Evolutionary conservation across 73 alveolate species (phyloP).

Genomic region (Tetrahymena borealis): DNA sequence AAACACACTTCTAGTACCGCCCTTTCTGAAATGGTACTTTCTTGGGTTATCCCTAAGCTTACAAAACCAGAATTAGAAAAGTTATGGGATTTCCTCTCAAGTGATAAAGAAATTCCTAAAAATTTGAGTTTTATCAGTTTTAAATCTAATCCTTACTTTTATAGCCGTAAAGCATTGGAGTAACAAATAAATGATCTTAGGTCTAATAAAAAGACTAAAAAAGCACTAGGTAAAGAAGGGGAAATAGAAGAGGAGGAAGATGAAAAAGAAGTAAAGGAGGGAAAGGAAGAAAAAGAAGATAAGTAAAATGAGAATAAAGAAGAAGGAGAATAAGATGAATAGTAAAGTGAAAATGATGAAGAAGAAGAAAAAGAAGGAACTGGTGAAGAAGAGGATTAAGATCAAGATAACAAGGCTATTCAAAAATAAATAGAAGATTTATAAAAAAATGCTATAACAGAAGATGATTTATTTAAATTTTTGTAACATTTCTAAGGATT

Average conservation of each 20-base stretch:
- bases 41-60: not conserved
- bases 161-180: not conserved
- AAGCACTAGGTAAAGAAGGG: not conserved
- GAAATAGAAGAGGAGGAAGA: not conserved
- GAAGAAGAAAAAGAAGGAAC: not conserved
- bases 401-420: not conserved
- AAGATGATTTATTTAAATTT: not conserved
- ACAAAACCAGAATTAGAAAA: not conserved
- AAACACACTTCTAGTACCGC: not conserved
- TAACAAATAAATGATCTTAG: not conserved
- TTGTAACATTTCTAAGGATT: not conserved
- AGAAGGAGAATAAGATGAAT: not conserved
- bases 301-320: not conserved
- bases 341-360: not conserved
- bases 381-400: not conserved
- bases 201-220: not conserved
- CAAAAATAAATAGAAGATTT: not conserved
- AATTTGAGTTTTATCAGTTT: not conserved
- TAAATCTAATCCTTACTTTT: not conserved
- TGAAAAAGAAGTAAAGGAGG: not conserved
- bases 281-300: not conserved
- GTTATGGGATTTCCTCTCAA: not conserved
- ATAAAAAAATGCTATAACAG: not conserved
- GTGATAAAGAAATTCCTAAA: not conserved
- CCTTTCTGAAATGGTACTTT: not conserved